A percentile compares a stretch with the other conserved stretches of the same genome.
Evolutionary conservation across 129 eudicot genomes (phyloP).

Genomic region (Artemisia annua): DNA sequence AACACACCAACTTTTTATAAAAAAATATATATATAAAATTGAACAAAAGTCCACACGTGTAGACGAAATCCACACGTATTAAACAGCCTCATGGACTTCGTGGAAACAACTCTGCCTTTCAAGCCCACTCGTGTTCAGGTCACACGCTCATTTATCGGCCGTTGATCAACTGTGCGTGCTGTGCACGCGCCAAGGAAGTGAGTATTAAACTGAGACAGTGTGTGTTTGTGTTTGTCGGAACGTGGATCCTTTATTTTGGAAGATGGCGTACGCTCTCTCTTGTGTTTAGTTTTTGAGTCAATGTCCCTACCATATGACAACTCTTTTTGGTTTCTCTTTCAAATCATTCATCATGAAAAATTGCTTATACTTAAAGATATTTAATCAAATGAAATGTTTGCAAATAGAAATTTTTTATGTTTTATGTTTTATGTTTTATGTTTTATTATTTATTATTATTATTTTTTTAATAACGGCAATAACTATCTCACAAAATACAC

Average conservation of each 20-base stretch:
- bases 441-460: too few relatives aligned
- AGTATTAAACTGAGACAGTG: neutral
- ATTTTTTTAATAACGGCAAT: too few relatives aligned
- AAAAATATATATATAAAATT: neutral
- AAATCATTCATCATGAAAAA: neutral
- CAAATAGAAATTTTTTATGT: too few relatives aligned
- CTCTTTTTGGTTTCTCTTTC: neutral
- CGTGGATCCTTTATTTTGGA: conserved; percentile 8
- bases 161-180: neutral
- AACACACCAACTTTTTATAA: neutral
- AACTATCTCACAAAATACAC: too few relatives aligned
- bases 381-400: too few relatives aligned
- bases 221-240: conserved; percentile 7
- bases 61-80: conserved; percentile 23
- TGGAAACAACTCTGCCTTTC: conserved; percentile 1
- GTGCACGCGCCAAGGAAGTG: conserved; percentile 1
- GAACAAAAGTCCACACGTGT: conserved; percentile 15
- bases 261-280: conserved; percentile 23
- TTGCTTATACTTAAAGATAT: too few relatives aligned
- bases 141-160: neutral
- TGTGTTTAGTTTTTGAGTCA: conserved; percentile 6
- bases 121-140: neutral
- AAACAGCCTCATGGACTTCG: conserved; percentile 6
- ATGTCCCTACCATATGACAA: conserved; percentile 17
- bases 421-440: too few relatives aligned